These are phyloP conservation scores for Chlorella ohadii DNA, from an alignment of 139 green algal species.

Conservation along the genomic window DNA sequence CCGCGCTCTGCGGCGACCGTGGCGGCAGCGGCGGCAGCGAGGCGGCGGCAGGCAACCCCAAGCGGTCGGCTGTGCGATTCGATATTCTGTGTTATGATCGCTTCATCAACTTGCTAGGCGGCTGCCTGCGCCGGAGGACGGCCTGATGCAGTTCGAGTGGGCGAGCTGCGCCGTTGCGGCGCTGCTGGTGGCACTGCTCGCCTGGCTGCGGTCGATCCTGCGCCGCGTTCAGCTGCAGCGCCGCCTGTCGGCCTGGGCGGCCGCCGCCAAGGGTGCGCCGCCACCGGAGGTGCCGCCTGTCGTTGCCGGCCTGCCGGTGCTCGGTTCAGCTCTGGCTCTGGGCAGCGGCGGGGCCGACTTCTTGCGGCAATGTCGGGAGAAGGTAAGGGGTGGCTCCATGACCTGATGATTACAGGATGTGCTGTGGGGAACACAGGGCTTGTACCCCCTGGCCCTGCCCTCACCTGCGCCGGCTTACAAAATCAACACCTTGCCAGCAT, in stretches of 20 bases:
- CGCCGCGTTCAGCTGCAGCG: background rate
- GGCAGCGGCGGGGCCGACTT: constrained; percentile 23
- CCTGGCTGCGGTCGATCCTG: too few relatives aligned
- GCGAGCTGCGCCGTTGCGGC: background rate
- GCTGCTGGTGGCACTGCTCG: background rate
- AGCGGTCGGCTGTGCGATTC: too few relatives aligned
- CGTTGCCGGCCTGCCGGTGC: constrained; percentile 29
- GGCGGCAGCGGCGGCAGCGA: too few relatives aligned
- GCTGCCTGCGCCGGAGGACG: too few relatives aligned
- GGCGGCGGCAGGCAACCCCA: too few relatives aligned
- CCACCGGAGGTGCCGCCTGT: constrained; percentile 8
- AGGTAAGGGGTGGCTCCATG: background rate
- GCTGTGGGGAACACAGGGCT: too few relatives aligned
- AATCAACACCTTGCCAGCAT: background rate
- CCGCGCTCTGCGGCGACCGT: too few relatives aligned
- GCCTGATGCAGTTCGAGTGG: background rate
- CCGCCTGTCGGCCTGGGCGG: background rate
- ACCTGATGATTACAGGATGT: too few relatives aligned
- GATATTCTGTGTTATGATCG: too few relatives aligned
- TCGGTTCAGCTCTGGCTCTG: constrained; percentile 28
- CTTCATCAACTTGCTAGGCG: too few relatives aligned
- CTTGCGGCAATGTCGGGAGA: constrained; percentile 1
- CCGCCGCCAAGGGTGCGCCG: background rate
- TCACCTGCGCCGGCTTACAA: too few relatives aligned
- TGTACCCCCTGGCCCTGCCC: too few relatives aligned